Evolutionary conservation across 495 filamentous ascomycete species (phyloP), one percentile per base, ranked within the genome.

Genomic region (Penicillium coprophilum): DNA sequence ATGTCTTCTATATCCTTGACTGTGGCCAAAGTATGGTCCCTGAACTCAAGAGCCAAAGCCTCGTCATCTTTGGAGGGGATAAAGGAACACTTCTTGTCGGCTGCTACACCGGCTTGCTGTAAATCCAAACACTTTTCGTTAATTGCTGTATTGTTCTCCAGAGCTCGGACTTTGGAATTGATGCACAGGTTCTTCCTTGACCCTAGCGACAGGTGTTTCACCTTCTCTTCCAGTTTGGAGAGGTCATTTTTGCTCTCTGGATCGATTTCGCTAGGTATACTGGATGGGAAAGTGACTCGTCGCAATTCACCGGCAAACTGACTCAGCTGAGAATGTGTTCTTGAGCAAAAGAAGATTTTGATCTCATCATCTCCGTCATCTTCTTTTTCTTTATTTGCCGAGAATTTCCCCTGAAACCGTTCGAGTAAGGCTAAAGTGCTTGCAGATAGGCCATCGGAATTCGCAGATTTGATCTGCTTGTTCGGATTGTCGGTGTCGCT

Each of bases 1-100:
- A 97, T 78, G 61, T 98, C 95, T 67, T 98, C 94, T 55, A 98
- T 97, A 67, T 98, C 94, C 15, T 89, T 87, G 9, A 98, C 79
- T 1, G 82, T 89, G 6, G 95, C 92, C 46, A 97, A 70, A 15
- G 87, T 82, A 66, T 90, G 86, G 64, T 97, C 95, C n/a, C 94
- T 82, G 56, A 98, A 96, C 45, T 90, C 82, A 50, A 91, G 81
- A 6, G 88, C 82, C 13, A 86, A 69, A 23, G 80, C 77, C 57
- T 93, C 78, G 55, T 88, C 88, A 8, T 92, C 86, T 38, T 87
- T 85, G 27, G 79, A 87, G 0, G 92, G 94, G 39, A 97, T 74
- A 66, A 85, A 97, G 2, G 82, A 68, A 66, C 94, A 98, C 65
- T 84, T 89, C 39, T 82, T 80, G 11, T 88, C 79, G 57, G 82